Conservation (phyloP, 352 stramenopile species). For the Phytophthora chlamydospora region DNA sequence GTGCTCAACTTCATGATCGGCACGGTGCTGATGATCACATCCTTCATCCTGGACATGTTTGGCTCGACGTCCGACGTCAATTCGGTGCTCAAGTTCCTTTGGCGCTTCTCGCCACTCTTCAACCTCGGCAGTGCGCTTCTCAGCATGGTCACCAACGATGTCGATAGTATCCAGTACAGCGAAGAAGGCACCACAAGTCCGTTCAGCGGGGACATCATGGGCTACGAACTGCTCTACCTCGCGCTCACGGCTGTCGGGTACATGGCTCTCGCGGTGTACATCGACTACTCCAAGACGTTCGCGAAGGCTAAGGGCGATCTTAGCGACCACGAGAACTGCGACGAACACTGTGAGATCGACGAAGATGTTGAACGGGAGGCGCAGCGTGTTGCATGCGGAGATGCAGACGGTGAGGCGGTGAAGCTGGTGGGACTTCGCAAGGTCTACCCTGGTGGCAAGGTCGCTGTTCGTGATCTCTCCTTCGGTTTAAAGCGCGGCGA, state of each 20-base stretch:
- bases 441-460: slow-evolving; percentile 80
- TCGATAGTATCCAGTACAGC: slow-evolving; percentile 18
- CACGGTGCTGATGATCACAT: slow-evolving; percentile 58
- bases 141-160: slow-evolving; percentile 32
- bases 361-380: slow-evolving; percentile 49
- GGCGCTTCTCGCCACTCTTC: slow-evolving; percentile 63
- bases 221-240: slow-evolving; percentile 56
- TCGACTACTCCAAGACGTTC: slow-evolving; percentile 68
- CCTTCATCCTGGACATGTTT: slow-evolving; percentile 50
- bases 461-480: slow-evolving; percentile 71
- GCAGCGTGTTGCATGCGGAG: slow-evolving; percentile 37
- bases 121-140: slow-evolving; percentile 44
- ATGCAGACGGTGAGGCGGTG: slow-evolving; percentile 40
- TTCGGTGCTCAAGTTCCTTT: slow-evolving; percentile 65
- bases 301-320: slow-evolving; percentile 50
- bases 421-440: slow-evolving; percentile 65
- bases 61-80: slow-evolving; percentile 48
- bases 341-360: slow-evolving; percentile 49
- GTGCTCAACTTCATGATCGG: slow-evolving; percentile 70
- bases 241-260: slow-evolving; percentile 45
- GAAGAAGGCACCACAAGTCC: slow-evolving; percentile 23
- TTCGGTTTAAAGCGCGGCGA: slow-evolving; percentile 87
- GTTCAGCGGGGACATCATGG: slow-evolving; percentile 55
- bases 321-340: slow-evolving; percentile 38
- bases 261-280: slow-evolving; percentile 41